These are phyloP conservation scores for Amphirosellinia nigrospora DNA, from an alignment of 495 filamentous ascomycete genomes.

Conservation along the genomic window DNA sequence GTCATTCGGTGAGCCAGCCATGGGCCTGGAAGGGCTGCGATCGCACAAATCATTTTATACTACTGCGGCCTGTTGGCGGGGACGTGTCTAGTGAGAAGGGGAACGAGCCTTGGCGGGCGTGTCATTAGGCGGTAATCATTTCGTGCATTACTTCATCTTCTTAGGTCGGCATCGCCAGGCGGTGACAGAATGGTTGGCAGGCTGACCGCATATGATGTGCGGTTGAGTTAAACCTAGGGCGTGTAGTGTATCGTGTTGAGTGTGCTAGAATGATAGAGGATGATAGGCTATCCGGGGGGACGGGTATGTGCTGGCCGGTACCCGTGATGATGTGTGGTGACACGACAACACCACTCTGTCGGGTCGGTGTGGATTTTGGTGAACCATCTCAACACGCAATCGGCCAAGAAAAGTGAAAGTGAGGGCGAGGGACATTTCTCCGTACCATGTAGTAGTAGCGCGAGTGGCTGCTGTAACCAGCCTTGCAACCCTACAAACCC, in stretches of 20 bases:
- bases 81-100: constrained; percentile 2
- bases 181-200: constrained; percentile 27
- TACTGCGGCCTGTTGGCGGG: neutral
- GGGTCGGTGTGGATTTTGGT: constrained; percentile 21
- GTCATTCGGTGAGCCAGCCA: constrained; percentile 15
- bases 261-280: neutral
- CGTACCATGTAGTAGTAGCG: neutral
- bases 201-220: constrained; percentile 24
- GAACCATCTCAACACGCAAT: constrained; percentile 18
- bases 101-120: constrained; percentile 11
- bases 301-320: constrained; percentile 22
- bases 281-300: constrained; percentile 17
- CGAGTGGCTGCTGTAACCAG: neutral
- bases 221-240: neutral
- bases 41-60: constrained; percentile 7
- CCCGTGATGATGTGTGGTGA: constrained; percentile 26
- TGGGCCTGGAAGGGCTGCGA: neutral
- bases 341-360: constrained; percentile 28
- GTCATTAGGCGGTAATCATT: constrained; percentile 19
- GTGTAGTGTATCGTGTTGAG: neutral
- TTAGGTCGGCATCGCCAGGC: constrained; percentile 15
- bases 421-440: constrained; percentile 1
- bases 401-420: constrained; percentile 22
- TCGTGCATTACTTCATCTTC: constrained; percentile 20
- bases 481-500: constrained; percentile 20